Percentiles rank a stretch among this genome's conserved stretches.
Conservation (phyloP, 2,329 filamentous ascomycete species). For the Phyllosticta citrichinensis region DNA sequence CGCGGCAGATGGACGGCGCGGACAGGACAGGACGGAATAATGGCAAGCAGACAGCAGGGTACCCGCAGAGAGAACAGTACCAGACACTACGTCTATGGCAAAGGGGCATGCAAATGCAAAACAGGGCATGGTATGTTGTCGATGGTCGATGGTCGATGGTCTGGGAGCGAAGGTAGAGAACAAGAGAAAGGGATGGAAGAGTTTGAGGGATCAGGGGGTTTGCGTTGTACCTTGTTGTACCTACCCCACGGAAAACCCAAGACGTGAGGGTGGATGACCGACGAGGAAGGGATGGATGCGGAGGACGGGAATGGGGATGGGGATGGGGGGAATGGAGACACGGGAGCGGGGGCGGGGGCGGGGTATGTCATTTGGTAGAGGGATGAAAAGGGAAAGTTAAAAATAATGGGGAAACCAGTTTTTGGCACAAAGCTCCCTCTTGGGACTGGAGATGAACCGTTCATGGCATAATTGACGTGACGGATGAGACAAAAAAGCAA, state of each 20-base stretch:
- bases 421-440: background rate
- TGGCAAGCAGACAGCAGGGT: too few relatives aligned
- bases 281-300: too few relatives aligned
- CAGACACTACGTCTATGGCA: too few relatives aligned
- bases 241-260: background rate
- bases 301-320: too few relatives aligned
- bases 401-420: background rate
- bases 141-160: background rate
- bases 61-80: too few relatives aligned
- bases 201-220: background rate
- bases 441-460: too few relatives aligned
- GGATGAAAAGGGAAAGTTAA: background rate
- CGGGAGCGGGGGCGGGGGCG: background rate
- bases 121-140: too few relatives aligned
- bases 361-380: background rate
- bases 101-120: too few relatives aligned
- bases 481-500: background rate
- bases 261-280: background rate
- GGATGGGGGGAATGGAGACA: background rate
- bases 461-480: background rate
- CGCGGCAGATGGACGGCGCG: too few relatives aligned
- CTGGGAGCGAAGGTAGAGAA: background rate
- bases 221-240: background rate
- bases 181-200: background rate
- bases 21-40: too few relatives aligned